These are phyloP conservation scores for Royoungia palumana DNA, from an alignment of 768 basidiomycete species.

Conservation along the genomic window DNA sequence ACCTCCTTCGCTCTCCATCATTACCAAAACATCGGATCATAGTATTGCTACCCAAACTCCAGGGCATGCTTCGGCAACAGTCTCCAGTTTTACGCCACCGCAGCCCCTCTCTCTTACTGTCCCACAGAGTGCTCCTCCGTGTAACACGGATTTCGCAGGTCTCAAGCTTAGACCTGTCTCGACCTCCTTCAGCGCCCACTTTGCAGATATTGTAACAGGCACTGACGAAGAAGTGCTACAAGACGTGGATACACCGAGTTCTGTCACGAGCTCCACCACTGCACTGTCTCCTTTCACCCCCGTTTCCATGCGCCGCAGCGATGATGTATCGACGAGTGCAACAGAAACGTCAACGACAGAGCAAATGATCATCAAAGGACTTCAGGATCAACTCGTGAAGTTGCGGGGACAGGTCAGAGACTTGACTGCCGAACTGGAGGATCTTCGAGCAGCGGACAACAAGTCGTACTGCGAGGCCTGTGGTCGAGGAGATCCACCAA, in stretches of 20 bases:
- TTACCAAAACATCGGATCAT: slow-evolving; percentile 22
- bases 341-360: slow-evolving; percentile 38
- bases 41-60: slow-evolving; percentile 9
- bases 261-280: slow-evolving; percentile 39
- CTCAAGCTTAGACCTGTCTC: slow-evolving; percentile 75
- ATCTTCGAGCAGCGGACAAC: slow-evolving; percentile 42
- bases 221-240: slow-evolving; percentile 30
- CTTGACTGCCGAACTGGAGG: slow-evolving; percentile 66
- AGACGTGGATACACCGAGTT: slow-evolving; percentile 51
- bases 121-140: slow-evolving; percentile 65
- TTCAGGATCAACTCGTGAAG: slow-evolving; percentile 67
- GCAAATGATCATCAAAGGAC: slow-evolving; percentile 42
- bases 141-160: slow-evolving; percentile 57
- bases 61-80: slow-evolving; percentile 10
- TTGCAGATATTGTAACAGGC: slow-evolving; percentile 43
- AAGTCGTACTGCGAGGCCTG: slow-evolving; percentile 56
- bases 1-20: slow-evolving; percentile 30
- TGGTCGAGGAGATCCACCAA: slow-evolving; percentile 44
- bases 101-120: slow-evolving; percentile 15
- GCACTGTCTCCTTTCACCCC: slow-evolving; percentile 50
- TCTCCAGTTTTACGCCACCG: slow-evolving; percentile 10
- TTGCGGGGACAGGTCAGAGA: slow-evolving; percentile 70
- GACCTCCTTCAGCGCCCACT: slow-evolving; percentile 68
- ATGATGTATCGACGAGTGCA: slow-evolving; percentile 28
- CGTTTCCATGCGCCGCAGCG: slow-evolving; percentile 31